Evolutionary conservation across 2,329 filamentous ascomycete genomes (phyloP).

Genomic region (Penicillium sp.): DNA sequence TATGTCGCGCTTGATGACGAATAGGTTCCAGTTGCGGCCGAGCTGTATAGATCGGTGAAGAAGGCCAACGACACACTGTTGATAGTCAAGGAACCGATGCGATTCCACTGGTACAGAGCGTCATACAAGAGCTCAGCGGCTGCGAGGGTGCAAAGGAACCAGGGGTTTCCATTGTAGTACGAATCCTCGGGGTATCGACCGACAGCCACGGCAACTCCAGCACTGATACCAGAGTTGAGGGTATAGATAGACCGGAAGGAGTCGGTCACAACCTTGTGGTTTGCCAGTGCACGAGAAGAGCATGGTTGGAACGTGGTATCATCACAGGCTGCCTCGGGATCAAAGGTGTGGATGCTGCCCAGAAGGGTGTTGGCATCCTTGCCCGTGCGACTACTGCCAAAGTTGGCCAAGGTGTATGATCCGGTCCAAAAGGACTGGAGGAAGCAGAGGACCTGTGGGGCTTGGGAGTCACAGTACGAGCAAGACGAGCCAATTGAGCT

Average conservation of each 20-base stretch:
- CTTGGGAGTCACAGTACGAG: conserved; percentile 61
- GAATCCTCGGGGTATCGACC: conserved; percentile 70
- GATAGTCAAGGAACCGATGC: conserved; percentile 62
- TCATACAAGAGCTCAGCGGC: conserved; percentile 80
- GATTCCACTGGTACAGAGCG: conserved; percentile 69
- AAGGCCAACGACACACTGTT: conserved; percentile 66
- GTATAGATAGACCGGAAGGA: conserved; percentile 70
- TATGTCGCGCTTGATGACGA: conserved; percentile 56
- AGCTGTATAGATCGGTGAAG: conserved; percentile 65
- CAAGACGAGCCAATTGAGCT: conserved; percentile 61
- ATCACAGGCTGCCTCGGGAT: conserved; percentile 35
- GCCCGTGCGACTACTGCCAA: conserved; percentile 63
- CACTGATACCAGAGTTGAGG: conserved; percentile 45
- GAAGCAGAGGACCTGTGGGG: conserved; percentile 71
- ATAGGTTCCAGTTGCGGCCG: conserved; percentile 63
- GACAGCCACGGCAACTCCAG: conserved; percentile 40
- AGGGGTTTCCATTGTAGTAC: conserved; percentile 78
- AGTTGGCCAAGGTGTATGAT: conserved; percentile 65
- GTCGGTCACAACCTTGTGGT: conserved; percentile 73
- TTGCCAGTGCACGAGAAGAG: conserved; percentile 65
- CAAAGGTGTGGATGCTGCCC: conserved; percentile 46
- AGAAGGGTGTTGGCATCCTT: conserved; percentile 70
- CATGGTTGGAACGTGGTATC: conserved; percentile 72
- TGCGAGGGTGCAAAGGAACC: conserved; percentile 73
- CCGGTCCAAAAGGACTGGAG: conserved; percentile 71